Evolutionary conservation across 805 yeast species (phyloP).

Genomic region (Saturnispora halmiae): DNA sequence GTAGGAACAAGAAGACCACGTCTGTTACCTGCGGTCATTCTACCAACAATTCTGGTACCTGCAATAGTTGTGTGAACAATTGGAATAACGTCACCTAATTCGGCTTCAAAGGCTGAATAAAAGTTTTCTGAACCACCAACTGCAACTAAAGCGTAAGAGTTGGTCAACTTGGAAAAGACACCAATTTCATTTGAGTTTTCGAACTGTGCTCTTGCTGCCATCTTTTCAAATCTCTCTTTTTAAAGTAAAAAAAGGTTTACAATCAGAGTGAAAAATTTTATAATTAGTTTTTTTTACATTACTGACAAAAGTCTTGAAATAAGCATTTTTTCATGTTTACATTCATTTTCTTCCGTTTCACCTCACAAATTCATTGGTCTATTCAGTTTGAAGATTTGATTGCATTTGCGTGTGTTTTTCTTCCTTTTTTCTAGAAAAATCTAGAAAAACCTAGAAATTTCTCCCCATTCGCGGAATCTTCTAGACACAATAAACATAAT

Average conservation of each 20-base stretch:
- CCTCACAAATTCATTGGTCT: too few relatives aligned
- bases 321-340: too few relatives aligned
- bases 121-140: constrained; percentile 85
- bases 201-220: constrained; percentile 71
- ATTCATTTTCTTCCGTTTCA: too few relatives aligned
- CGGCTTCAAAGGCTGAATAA: constrained; percentile 95
- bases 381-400: too few relatives aligned
- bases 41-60: constrained; percentile 94
- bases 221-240: constrained; percentile 15
- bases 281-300: too few relatives aligned
- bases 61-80: constrained; percentile 96
- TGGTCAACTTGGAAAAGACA: constrained; percentile 89
- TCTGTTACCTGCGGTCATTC: constrained; percentile 98
- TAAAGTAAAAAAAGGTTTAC: background rate
- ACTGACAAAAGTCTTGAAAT: too few relatives aligned
- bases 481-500: background rate
- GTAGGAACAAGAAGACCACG: constrained; percentile 95
- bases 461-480: background rate
- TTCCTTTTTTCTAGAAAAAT: constrained; percentile 6
- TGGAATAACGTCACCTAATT: constrained; percentile 92
- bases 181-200: constrained; percentile 89
- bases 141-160: constrained; percentile 92
- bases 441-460: constrained; percentile 2
- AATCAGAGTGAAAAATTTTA: background rate
- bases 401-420: too few relatives aligned